phyloP scores from a whole-genome alignment of 148 eudicot genomes.

The Fagopyrum tataricum region DNA sequence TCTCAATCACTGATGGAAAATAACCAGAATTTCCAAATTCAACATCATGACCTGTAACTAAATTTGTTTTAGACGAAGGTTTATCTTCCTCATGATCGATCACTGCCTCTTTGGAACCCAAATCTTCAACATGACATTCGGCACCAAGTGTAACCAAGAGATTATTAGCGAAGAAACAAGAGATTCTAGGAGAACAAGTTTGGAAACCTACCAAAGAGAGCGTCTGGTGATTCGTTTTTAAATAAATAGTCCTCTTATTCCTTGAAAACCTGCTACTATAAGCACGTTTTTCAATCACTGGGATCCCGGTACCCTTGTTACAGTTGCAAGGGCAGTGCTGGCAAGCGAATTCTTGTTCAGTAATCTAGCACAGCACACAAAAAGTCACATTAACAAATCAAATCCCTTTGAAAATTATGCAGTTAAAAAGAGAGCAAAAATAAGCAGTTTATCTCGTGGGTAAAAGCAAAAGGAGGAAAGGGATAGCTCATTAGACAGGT shows the following conservation, averaged over 20 bases:
- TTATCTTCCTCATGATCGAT: not conserved
- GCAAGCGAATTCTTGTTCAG: not conserved
- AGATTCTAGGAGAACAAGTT: not conserved
- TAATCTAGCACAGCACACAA: slow-evolving; percentile 9
- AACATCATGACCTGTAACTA: not conserved
- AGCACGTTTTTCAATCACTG: not conserved
- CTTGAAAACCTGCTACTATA: not conserved
- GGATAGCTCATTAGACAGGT: not conserved
- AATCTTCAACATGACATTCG: not conserved
- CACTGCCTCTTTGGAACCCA: not conserved
- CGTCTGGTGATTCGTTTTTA: not conserved
- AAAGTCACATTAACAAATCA: slow-evolving; percentile 6
- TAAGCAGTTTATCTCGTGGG: not conserved
- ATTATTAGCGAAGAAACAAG: not conserved
- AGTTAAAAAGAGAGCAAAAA: not conserved
- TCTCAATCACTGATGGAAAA: slow-evolving; percentile 6
- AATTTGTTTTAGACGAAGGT: not conserved
- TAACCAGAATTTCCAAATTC: not conserved
- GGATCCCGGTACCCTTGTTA: not conserved
- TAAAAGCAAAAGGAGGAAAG: not conserved
- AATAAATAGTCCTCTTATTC: not conserved
- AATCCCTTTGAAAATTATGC: not conserved
- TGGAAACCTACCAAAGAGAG: not conserved
- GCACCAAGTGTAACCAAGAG: slow-evolving; percentile 1
- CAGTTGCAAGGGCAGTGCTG: slow-evolving; percentile 6